Evolutionary conservation across 306 rosid genomes (phyloP), one percentile per base, ranked within the genome.

Genomic region (Albizia julibrissin): DNA sequence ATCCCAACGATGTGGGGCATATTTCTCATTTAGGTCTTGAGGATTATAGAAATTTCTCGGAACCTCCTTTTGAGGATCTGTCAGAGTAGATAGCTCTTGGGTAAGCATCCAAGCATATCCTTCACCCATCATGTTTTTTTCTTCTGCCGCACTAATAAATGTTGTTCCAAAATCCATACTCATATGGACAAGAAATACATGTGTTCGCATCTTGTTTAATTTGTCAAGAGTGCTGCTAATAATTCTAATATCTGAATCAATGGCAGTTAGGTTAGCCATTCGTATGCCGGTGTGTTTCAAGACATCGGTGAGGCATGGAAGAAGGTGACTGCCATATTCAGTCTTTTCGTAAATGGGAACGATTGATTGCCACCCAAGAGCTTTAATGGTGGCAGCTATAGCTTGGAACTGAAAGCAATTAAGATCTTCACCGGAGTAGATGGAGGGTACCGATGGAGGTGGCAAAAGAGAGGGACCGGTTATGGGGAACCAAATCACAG

Each of bases 101-200:
- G 83, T 59, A 42, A 71, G 22, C 10, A 78, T 72, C 88, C 69
- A 89, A 9, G 81, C 88, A 69, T 67, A 81, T 21, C 88, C 88
- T 74, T 37, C 74, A 1, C 15, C 74, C 83, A 86, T 73, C 87
- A 86, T 84, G 15, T 77, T 72, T 2, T 44, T 66, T 0, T 64
- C 3, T 26, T 79, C 12, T 15, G 89, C 91, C 9, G 76, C 70
- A 6, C 0, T 2, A 39, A 89, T 86, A 10, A 89, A 72, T 21
- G 12, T 56, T 0, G 76, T 29, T 1, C 85, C 90, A 9, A 82
- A 64, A 3, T 27, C 6, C 69, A 78, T 75, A 0, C 8, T 54
- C 92, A 83, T 74, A 75, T 89, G 92, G 18, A 82, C 85, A 46
- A 89, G 26, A 34, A 89, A 82, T 10, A 86, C 65, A 49, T 56